Evolutionary conservation across 257 asterid genomes (phyloP), one percentile per base, ranked within the genome.

Genomic region (Petunia secreta): DNA sequence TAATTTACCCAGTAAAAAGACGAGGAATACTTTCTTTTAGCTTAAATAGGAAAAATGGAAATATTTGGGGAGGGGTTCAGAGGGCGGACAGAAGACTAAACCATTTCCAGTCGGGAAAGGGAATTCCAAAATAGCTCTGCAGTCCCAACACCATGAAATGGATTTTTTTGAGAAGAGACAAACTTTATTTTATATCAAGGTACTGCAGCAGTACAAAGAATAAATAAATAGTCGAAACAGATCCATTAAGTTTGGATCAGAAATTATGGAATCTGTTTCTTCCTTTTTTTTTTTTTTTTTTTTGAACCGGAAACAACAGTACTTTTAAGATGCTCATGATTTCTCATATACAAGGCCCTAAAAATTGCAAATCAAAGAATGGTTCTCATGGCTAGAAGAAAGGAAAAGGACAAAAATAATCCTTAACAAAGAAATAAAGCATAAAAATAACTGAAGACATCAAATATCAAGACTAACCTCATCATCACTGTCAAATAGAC

Each of bases 401-500:
- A 5, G 62, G 8, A 3, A 73, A 71, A 48, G 60, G 77, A 71
- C 50, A 71, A 48, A 25, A 73, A 36, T 54, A 73, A 50, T 50
- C 46, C 34, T 34, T 0, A 73, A 50, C 50, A 75, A 67, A 50
- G 48, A 2, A 5, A 43, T 38, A 71, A 67, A 62, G 40, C 39
- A 34, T 14, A 62, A 40, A 44, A 53, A 14, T 39, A 44, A 25
- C 10, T 15, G 57, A 62, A 36, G 16, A 14, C 25, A 54, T 43
- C 66, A 9, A 67, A 48, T 65, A 83, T 58, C 59, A 84, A 68
- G n/a, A 88, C 96, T 87, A 79, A 92, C 98, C 97, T 94, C 98
- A 78, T 94, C 98, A 82, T 92, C 98, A 64, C 81, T 90, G 92
- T 94, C 98, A 53, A 89, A 91, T 79, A 94, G 94, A 84, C 98